Conservation (phyloP, 495 filamentous ascomycete genomes). For the Hypoxylon crocopeplum region DNA sequence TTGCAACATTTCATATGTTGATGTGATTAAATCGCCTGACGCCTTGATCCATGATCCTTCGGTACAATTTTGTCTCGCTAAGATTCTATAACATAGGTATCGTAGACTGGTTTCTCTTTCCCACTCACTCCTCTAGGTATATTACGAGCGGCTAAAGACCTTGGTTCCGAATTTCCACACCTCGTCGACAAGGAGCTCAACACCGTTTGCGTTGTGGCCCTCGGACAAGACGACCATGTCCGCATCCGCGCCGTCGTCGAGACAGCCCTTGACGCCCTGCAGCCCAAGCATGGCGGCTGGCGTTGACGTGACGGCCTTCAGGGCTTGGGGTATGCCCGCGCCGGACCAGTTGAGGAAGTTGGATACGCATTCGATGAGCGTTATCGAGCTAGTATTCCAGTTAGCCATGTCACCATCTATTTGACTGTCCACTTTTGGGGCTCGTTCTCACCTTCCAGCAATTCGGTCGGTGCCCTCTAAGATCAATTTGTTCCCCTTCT, state of each 20-base stretch:
- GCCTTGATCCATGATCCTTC: conserved; percentile 7
- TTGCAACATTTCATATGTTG: too few relatives aligned
- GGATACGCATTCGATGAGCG: conserved; percentile 79
- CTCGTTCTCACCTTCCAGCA: conserved; percentile 63
- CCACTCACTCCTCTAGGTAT: background rate
- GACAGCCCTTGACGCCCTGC: conserved; percentile 67
- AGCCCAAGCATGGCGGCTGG: conserved; percentile 78
- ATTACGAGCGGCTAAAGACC: conserved; percentile 31
- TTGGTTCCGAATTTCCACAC: conserved; percentile 78
- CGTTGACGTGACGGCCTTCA: conserved; percentile 73
- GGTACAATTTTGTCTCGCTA: conserved; percentile 14
- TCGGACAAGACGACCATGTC: conserved; percentile 77
- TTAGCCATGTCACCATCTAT: conserved; percentile 4
- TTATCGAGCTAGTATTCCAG: conserved; percentile 60
- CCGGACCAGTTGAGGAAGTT: conserved; percentile 80
- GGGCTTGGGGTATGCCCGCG: conserved; percentile 65
- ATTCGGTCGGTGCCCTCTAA: conserved; percentile 75
- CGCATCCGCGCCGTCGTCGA: conserved; percentile 76
- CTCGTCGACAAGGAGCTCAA: conserved; percentile 68
- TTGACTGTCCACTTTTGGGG: background rate
- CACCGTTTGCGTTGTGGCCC: conserved; percentile 50
- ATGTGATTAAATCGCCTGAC: too few relatives aligned
- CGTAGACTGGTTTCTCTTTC: conserved; percentile 1
- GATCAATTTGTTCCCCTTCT: conserved; percentile 69
- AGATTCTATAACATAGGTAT: too few relatives aligned